Base-by-base conservation (phyloP, 768 basidiomycete species). In the Lentinula boryana region DNA sequence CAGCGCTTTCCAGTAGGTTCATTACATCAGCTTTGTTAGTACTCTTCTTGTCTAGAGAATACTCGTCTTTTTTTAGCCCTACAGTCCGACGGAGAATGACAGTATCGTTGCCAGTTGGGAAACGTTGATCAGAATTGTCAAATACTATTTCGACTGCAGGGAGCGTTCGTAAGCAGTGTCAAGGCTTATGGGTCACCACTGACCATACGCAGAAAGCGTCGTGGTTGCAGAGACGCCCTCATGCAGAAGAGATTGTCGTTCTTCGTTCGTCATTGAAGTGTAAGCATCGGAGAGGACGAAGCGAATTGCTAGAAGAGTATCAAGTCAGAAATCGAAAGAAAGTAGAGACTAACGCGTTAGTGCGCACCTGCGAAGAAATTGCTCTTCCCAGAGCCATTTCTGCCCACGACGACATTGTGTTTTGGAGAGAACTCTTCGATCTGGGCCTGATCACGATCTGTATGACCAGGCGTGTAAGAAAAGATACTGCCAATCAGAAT, bases 241-340 rank as follows among this genome's bases (percentile, higher is more conserved):
- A 67, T 98, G 95, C 4, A 99, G 78, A n/a, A 98, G 82, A 0
- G 91, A 81, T 66, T 93, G 92, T 27, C 96, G 84, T 72, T 98
- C 97, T 69, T 98, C 95, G 43, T 92, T 81, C 12, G 88, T 86
- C 87, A 98, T 92, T 31, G 93, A 95, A 0, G 94, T 95, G 67
- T 98, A 98, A 16, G 95, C 95, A 77, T 99, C 97, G 3, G 94
- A 95, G 15, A 99, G 81, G 12, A 98, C 97, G 67, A 99, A 99
- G 8, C 96, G 92, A 69, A 98, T 98, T 21, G 96, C 95, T 92
- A 58, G 44, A 57, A 33, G 51, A 12, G 43, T 12, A 7, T n/a
- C 2, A 32, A 21, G 18, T 52, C 36, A 21, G 13, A 27, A 13
- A 46, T 21, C 53, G 27, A 21, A 40, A n/a, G 16, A 31, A 44